Percentiles rank a stretch among this genome's conserved stretches.
Evolutionary conservation across 441 rosid genomes (phyloP).

Genomic region (Macaranga tanarius): DNA sequence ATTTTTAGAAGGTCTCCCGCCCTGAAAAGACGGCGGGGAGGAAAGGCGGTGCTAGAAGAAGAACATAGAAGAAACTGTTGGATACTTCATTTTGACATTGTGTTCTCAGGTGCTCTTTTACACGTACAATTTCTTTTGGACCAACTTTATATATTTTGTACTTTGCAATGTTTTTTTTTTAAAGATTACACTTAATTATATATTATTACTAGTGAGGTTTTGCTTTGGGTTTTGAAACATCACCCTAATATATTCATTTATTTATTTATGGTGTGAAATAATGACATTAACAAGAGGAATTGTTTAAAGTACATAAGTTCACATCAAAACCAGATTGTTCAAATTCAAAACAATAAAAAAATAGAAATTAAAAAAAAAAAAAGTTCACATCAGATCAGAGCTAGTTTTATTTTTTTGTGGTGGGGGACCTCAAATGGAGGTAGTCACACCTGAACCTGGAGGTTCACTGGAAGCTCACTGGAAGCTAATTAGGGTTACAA

Average conservation of each 20-base stretch:
- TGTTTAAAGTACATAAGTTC: background rate
- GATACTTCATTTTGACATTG: conserved; percentile 23
- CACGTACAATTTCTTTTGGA: conserved; percentile 20
- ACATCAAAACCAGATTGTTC: too few relatives aligned
- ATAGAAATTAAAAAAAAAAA: too few relatives aligned
- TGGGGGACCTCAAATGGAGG: background rate
- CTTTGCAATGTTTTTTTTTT: too few relatives aligned
- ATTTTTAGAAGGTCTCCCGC: conserved; percentile 15
- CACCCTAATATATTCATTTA: background rate
- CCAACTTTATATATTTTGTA: conserved; percentile 10
- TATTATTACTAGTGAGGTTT: too few relatives aligned
- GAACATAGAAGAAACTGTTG: conserved; percentile 23
- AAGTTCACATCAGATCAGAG: background rate
- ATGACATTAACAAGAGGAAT: background rate
- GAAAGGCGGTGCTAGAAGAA: conserved; percentile 4
- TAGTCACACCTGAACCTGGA: conserved; percentile 6
- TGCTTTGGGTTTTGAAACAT: background rate
- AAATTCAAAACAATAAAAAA: too few relatives aligned
- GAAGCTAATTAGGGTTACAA: background rate
- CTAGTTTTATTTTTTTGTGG: background rate
- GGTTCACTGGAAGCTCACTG: conserved; percentile 13
- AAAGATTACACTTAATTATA: too few relatives aligned
- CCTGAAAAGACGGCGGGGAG: conserved; percentile 50
- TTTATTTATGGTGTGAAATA: too few relatives aligned
- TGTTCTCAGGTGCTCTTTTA: conserved; percentile 32